phyloP scores from a whole-genome alignment of 306 rosid species.

The Urtica urens region DNA sequence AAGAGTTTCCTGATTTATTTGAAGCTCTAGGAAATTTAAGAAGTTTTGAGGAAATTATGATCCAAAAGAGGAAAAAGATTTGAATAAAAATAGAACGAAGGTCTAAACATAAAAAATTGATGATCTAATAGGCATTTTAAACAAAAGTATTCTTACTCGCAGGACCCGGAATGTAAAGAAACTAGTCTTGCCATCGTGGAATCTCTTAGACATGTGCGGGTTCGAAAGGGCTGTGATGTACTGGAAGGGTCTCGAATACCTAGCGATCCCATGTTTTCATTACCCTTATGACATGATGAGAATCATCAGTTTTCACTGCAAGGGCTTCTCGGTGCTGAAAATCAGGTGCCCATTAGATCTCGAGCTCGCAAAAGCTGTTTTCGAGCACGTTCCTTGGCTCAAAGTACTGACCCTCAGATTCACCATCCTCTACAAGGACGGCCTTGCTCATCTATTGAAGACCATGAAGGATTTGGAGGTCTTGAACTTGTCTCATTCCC shows the following conservation, averaged over 20 bases:
- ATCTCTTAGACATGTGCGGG: neutral
- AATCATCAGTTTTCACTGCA: conserved; percentile 2
- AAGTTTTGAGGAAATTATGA: no score
- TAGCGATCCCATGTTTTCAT: conserved; percentile 7
- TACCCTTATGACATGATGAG: neutral
- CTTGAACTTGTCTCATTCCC: conserved; percentile 17
- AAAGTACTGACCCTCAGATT: conserved; percentile 12
- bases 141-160: neutral
- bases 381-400: conserved; percentile 1
- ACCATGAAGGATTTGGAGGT: conserved; percentile 7
- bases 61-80: no score
- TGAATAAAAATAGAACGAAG: no score
- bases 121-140: neutral
- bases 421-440: conserved; percentile 6
- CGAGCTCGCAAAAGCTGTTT: neutral
- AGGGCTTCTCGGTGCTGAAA: conserved; percentile 11
- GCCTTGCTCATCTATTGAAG: neutral
- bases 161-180: conserved; percentile 24
- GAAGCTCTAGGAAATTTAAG: no score
- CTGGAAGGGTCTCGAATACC: conserved; percentile 25
- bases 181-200: conserved; percentile 15
- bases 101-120: neutral
- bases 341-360: neutral
- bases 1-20: no score
- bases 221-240: neutral